Percentiles rank a stretch among this genome's conserved stretches.
phyloP scores from a whole-genome alignment of 495 filamentous ascomycete species.

The Cercophora newfieldiana region DNA sequence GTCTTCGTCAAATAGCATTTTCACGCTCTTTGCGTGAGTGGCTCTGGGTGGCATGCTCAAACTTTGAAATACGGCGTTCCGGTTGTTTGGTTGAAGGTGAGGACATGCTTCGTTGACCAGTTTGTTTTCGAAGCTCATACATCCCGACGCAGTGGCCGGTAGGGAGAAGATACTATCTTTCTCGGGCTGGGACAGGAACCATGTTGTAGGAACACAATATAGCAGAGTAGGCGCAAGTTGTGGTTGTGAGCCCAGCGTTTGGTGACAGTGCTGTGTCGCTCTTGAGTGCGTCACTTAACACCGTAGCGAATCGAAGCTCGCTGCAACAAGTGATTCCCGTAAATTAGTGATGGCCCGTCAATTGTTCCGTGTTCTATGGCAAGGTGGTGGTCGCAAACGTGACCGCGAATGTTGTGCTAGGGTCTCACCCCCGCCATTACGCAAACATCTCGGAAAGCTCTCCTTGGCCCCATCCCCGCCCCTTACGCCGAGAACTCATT shows the following conservation, averaged over 20 bases:
- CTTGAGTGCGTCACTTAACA: no score
- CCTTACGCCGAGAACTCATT: neutral
- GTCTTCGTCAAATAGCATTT: no score
- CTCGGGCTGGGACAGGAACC: neutral
- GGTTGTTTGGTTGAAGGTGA: conserved; percentile 18
- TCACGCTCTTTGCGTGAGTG: neutral
- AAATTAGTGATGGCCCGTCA: no score
- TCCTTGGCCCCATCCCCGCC: neutral
- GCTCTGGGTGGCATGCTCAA: neutral
- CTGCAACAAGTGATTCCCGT: no score
- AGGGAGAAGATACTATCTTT: no score
- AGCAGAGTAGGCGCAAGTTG: no score
- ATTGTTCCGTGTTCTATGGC: no score
- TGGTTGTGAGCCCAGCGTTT: no score
- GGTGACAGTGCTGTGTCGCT: no score
- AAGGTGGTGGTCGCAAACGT: no score
- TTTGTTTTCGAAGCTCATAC: conserved; percentile 19
- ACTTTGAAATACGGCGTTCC: neutral
- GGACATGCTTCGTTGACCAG: conserved; percentile 2
- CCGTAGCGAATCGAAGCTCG: no score
- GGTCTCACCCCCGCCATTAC: neutral
- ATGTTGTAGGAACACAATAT: neutral
- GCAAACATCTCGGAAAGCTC: neutral
- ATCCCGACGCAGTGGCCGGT: neutral
- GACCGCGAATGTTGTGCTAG: neutral